These are phyloP conservation scores for Globisporangium uncinulatum DNA, from an alignment of 352 stramenopile genomes.

Conservation along the genomic window DNA sequence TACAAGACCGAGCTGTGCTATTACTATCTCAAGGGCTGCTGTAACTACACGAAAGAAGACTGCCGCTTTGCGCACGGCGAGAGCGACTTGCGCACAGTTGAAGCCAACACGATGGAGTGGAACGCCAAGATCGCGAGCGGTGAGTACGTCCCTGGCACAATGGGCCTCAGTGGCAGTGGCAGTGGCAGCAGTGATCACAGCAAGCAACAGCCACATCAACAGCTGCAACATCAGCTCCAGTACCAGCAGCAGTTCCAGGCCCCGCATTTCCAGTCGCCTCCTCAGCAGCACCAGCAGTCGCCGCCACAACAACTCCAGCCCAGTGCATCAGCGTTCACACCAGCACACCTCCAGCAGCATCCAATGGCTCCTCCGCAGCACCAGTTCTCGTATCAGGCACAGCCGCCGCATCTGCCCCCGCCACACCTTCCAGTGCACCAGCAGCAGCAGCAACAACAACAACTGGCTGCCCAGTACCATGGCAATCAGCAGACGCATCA, in stretches of 20 bases:
- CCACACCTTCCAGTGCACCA: conserved; percentile 13
- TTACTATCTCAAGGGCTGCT: conserved; percentile 85
- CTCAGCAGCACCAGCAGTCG: conserved; percentile 22
- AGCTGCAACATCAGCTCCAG: conserved; percentile 57
- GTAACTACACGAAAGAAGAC: conserved; percentile 86
- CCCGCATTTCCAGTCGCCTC: conserved; percentile 13
- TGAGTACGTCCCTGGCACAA: neutral
- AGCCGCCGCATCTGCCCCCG: conserved; percentile 19
- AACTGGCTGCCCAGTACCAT: conserved; percentile 13
- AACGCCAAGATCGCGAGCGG: conserved; percentile 45
- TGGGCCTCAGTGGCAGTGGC: conserved; percentile 7
- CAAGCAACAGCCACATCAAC: conserved; percentile 50
- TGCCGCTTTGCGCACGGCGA: conserved; percentile 85
- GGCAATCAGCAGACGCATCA: conserved; percentile 31
- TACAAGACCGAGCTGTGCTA: conserved; percentile 90
- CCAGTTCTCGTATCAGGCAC: conserved; percentile 19
- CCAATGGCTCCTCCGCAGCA: conserved; percentile 5
- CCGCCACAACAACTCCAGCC: conserved; percentile 14
- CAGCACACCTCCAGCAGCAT: conserved; percentile 13
- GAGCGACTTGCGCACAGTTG: conserved; percentile 70
- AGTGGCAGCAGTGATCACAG: conserved; percentile 15
- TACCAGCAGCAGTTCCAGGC: conserved; percentile 55
- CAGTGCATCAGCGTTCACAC: conserved; percentile 10
- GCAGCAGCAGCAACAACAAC: conserved; percentile 25
- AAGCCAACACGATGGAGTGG: conserved; percentile 74